A percentile compares a stretch with the other conserved stretches of the same genome.
phyloP scores from a whole-genome alignment of 139 green algal genomes.

The Haematococcus sp. region DNA sequence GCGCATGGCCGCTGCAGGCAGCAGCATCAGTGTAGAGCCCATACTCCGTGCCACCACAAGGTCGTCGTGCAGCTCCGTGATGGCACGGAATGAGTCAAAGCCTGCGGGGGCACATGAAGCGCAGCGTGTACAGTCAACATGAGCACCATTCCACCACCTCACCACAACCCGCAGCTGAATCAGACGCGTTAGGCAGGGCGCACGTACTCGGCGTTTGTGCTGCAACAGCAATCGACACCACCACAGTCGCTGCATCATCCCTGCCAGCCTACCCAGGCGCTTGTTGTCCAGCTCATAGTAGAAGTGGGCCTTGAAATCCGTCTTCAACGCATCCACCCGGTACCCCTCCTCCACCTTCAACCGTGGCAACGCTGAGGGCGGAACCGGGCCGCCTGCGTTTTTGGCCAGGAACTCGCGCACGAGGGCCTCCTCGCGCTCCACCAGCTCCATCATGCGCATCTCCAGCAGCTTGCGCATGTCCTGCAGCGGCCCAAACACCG shows the following conservation, averaged over 20 bases:
- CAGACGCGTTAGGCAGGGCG: not conserved
- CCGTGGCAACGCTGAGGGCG: not conserved
- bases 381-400: not conserved
- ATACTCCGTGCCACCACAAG: not conserved
- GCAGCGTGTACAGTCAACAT: not conserved
- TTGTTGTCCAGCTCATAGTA: constrained; percentile 19
- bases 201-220: not conserved
- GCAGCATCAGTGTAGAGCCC: constrained; percentile 5
- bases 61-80: constrained; percentile 7
- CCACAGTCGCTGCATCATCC: not conserved
- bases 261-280: not conserved
- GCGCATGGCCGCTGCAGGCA: not conserved
- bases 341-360: constrained; percentile 2
- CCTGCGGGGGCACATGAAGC: not conserved
- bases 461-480: constrained; percentile 19
- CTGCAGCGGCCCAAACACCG: not conserved
- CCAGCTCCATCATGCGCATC: constrained; percentile 11
- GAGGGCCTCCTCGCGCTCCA: no score
- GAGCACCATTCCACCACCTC: not conserved
- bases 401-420: no score
- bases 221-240: not conserved
- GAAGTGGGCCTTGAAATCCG: constrained; percentile 6
- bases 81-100: not conserved
- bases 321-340: constrained; percentile 11
- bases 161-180: no score